phyloP scores from a whole-genome alignment of 2,329 filamentous ascomycete species.

The Apiospora sp. region DNA sequence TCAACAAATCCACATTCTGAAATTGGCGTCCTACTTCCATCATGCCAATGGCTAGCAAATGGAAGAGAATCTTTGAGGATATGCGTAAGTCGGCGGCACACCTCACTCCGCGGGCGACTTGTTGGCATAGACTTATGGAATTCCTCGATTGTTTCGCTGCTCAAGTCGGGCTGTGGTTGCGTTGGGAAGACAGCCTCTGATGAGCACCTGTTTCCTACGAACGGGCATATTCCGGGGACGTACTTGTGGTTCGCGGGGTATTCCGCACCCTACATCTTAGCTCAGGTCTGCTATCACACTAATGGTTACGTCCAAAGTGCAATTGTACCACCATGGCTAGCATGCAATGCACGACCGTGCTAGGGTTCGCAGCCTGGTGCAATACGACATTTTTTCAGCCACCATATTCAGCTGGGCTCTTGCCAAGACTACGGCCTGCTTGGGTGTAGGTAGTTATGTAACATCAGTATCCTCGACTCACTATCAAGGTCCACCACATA shows the following conservation, averaged over 20 bases:
- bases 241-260: background rate
- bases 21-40: background rate
- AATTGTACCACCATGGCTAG: background rate
- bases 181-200: no score
- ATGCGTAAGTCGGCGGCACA: background rate
- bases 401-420: background rate
- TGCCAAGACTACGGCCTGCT: background rate
- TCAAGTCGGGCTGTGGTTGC: no score
- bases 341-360: background rate
- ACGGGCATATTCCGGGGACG: background rate
- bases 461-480: no score
- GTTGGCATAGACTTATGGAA: no score
- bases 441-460: no score
- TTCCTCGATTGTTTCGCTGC: no score
- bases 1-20: background rate
- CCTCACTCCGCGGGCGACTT: no score
- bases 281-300: background rate
- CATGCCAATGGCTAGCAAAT: accelerated
- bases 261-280: background rate
- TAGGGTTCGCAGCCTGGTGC: background rate
- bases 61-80: background rate
- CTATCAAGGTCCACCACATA: no score
- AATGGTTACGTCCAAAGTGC: background rate
- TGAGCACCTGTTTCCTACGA: no score
- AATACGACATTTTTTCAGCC: background rate